A percentile compares a stretch with the other conserved stretches of the same genome.
These are phyloP conservation scores for Gloeopeniophorella convolvens DNA, from an alignment of 768 basidiomycete genomes.

Conservation along the genomic window DNA sequence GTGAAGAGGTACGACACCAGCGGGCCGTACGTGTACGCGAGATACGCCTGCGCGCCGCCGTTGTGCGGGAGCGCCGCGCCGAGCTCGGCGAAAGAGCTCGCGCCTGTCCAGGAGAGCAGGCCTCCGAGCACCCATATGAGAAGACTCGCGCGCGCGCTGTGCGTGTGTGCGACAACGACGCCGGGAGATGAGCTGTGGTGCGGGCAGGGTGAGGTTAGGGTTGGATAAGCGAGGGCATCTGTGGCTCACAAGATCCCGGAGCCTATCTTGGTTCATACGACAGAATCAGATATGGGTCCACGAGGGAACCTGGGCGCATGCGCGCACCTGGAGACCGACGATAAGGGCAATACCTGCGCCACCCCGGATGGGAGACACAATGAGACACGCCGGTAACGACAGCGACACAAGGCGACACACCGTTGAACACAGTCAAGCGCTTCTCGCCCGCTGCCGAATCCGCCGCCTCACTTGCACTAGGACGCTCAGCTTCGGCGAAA, in stretches of 20 bases:
- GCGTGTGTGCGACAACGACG: constrained; percentile 4
- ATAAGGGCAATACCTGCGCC: constrained; percentile 5
- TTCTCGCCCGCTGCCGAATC: background rate
- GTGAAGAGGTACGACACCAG: constrained; percentile 7
- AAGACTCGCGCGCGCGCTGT: background rate
- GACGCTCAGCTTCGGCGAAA: too few relatives aligned
- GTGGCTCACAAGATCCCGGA: constrained; percentile 9
- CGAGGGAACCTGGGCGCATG: too few relatives aligned
- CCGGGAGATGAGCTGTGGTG: constrained; percentile 4
- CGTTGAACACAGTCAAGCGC: background rate
- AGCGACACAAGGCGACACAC: too few relatives aligned
- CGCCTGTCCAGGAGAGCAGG: constrained; percentile 3
- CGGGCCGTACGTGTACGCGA: constrained; percentile 7
- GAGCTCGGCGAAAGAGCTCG: constrained; percentile 7
- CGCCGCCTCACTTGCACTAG: background rate
- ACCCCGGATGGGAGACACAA: too few relatives aligned
- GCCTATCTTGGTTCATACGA: constrained; percentile 6
- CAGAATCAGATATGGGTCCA: too few relatives aligned
- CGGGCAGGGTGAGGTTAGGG: background rate
- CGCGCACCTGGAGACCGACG: constrained; percentile 2
- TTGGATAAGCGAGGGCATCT: background rate
- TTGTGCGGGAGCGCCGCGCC: constrained; percentile 7
- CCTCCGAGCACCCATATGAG: background rate
- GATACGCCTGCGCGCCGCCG: constrained; percentile 4
- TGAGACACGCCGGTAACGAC: too few relatives aligned